Evolutionary conservation across 495 filamentous ascomycete species (phyloP), one percentile per base, ranked within the genome.

Genomic region (Trichoderma gamsii): DNA sequence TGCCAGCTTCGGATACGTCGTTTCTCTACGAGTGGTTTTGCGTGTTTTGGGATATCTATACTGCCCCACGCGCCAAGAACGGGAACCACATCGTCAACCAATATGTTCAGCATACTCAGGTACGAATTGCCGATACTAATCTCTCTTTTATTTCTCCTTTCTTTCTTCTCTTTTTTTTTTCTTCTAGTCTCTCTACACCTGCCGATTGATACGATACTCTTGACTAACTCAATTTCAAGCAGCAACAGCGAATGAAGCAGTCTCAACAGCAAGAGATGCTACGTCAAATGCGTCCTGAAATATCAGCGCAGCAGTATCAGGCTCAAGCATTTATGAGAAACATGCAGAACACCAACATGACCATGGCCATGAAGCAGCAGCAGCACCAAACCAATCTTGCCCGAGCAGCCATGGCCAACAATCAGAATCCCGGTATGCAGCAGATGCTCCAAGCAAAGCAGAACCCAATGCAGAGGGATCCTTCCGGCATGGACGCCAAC

Each of bases 1-100:
- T 77, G 35, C 82, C 87, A 71, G 82, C 79, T 29, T 79, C 83
- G 12, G 87, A 92, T 21, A 89, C 87, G 18, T 91, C 89, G 32
- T 97, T 98, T 72, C 82, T 99, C 15, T 86, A 90, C 63, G 94
- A 97, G 69, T 99, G 95, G 95, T 99, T 96, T 78, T 90, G 87
- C 74, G 82, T 97, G 43, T 99, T 99, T 77, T 98, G 92, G 93
- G 95, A 98, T 71, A 92, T 98, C 73, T 96, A 89, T 73, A 85
- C 84, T 73, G 91, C 91, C 63, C 88, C 90, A 73, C 87, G 90
- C 69, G 86, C 85, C 70, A 84, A 86, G 74, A 81, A 80, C n/a
- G 72, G 73, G 43, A 82, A 77, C 71, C 81, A 73, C 67, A 76
- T 80, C 51, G 86, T 90, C 41, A 81, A 81, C 66, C 85, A 88